Base-by-base conservation (phyloP, 208 protist genomes). In the Wallacemonas collosoma region DNA sequence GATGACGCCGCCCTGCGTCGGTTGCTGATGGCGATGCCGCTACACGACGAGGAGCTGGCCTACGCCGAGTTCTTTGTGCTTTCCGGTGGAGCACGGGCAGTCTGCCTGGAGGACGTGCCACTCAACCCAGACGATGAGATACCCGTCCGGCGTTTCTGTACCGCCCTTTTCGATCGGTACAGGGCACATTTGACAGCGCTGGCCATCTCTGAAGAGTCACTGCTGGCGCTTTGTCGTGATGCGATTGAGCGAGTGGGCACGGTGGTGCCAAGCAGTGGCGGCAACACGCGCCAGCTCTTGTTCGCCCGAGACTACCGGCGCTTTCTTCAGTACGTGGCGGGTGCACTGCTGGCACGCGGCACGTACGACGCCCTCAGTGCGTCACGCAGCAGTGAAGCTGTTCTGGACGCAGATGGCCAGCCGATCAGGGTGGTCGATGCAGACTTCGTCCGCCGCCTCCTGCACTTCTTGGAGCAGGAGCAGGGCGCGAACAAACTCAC, bases 241-340 rank as follows among this genome's bases (percentile, higher is more conserved):
- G 79, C 79, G 3, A 54, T 83, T 48, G 50, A 70, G 39, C 63
- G 57, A 44, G 67, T 82, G 7, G 60, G 60, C 12, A 65, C 60
- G 15, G 60, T 51, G 4, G 60, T 65, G 8, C 53, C 40, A n/a
- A 38, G 38, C 36, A 58, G 73, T 17, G 45, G 63, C 51, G 70
- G 41, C 7, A 35, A 67, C 36, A 47, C 54, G 12, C 44, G 53
- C 8, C n/a, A 17, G 9, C 64, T 64, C 14, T 53, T 82, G 44
- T 73, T 72, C 5, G 70, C 69, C 69, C 64, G 66, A 47, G 78
- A 73, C 47, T 82, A 78, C 70, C 77, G 57, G 58, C 65, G 72
- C 39, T 82, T 82, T 39, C 39, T 82, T 48, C 73, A 82, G 73
- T 82, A 76, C 72, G 53, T 79, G 7, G 54, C 77, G 41, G 78